phyloP scores from a whole-genome alignment of 2,329 filamentous ascomycete genomes.

The Colletotrichum magnum region DNA sequence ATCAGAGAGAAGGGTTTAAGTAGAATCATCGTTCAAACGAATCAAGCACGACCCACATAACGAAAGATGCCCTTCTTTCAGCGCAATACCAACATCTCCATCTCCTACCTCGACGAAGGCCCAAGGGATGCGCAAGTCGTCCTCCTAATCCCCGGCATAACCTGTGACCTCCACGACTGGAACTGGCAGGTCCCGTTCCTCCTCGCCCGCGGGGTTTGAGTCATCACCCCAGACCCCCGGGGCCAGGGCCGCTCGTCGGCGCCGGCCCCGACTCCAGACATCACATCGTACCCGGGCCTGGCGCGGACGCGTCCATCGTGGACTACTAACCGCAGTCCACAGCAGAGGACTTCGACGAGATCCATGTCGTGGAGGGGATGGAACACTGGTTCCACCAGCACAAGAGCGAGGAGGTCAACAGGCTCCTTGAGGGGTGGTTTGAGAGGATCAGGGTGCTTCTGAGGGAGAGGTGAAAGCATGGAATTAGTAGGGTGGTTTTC shows the following conservation, averaged over 20 bases:
- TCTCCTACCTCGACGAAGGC: conserved; percentile 31
- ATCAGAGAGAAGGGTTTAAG: background rate
- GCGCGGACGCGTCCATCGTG: conserved; percentile 11
- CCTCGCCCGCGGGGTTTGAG: conserved; percentile 7
- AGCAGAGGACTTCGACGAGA: conserved; percentile 27
- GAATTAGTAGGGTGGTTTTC: too few relatives aligned
- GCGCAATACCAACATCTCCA: conserved; percentile 20
- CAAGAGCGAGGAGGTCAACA: conserved; percentile 15
- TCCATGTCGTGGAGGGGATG: background rate
- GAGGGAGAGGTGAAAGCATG: background rate
- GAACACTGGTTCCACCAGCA: conserved; percentile 26
- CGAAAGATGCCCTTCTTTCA: conserved; percentile 21
- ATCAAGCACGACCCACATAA: background rate
- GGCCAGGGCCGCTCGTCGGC: conserved; percentile 28
- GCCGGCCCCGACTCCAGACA: conserved; percentile 8
- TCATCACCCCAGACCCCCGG: conserved; percentile 25
- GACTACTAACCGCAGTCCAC: conserved; percentile 34
- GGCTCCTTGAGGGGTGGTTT: conserved; percentile 7
- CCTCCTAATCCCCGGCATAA: conserved; percentile 14
- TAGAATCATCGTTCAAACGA: background rate
- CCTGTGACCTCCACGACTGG: conserved; percentile 25
- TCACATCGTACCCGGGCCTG: conserved; percentile 18
- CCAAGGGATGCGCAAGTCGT: conserved; percentile 3
- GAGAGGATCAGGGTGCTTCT: background rate
- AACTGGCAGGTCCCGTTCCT: conserved; percentile 31